A percentile compares a stretch with the other conserved stretches of the same genome.
phyloP scores from a whole-genome alignment of 257 asterid species.

The Solanum verrucosum region DNA sequence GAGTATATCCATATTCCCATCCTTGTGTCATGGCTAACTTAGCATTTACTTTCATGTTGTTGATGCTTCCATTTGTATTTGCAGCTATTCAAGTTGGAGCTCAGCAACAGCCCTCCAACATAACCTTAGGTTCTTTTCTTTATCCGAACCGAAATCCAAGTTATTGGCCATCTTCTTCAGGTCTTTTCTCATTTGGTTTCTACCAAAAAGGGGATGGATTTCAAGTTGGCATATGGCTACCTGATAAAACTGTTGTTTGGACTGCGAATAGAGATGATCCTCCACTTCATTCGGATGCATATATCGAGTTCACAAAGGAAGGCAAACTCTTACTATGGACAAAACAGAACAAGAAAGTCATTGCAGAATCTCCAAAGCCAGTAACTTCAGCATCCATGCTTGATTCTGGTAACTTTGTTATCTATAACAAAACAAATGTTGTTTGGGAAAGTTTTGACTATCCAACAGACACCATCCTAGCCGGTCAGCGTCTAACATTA shows the following conservation, averaged over 20 bases:
- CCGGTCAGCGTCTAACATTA: conserved; percentile 22
- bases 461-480: conserved; percentile 40
- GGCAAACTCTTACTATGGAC: not conserved
- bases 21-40: not conserved
- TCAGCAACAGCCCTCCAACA: not conserved
- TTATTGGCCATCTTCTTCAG: conserved; percentile 14
- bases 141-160: not conserved
- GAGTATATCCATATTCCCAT: not conserved
- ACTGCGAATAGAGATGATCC: not conserved
- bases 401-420: conserved; percentile 47
- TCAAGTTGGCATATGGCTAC: conserved; percentile 14
- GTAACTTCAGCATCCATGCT: conserved; percentile 25
- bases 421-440: conserved; percentile 12
- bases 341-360: not conserved
- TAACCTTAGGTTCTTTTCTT: conserved; percentile 10
- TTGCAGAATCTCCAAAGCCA: not conserved
- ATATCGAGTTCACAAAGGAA: not conserved
- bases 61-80: not conserved
- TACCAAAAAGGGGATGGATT: conserved; percentile 7
- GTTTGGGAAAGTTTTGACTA: conserved; percentile 49
- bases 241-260: not conserved
- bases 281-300: not conserved
- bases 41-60: not conserved
- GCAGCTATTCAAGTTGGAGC: not conserved
- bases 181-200: conserved; percentile 15